Evolutionary conservation across 225 moss, liverwort and hornwort species (phyloP), one percentile per base, ranked within the genome.

Genomic region (Polytrichum formosum): DNA sequence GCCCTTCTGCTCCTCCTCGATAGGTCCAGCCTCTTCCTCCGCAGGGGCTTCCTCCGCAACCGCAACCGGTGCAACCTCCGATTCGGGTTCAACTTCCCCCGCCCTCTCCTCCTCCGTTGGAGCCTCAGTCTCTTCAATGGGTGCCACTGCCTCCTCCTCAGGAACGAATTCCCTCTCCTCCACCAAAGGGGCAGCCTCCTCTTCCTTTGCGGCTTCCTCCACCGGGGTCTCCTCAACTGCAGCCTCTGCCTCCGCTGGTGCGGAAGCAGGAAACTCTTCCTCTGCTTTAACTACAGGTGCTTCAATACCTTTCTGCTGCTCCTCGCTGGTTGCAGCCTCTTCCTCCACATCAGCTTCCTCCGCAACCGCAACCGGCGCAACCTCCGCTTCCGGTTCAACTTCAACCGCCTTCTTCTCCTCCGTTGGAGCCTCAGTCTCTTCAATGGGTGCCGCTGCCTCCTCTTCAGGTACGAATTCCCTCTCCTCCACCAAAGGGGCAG

Each of bases 221-320:
- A 26, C 26, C 26, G 26, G 26, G 26, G 1, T 26, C 6, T 29
- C 29, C 26, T 26, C 61, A 31, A 7, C 31, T 31, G 31, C 7
- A 31, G 19, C 56, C 56, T 56, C 6, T 0, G 5, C 56, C 18
- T 56, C 19, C n/a, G 0, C 18, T 0, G 1, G 0, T 5, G n/a
- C 56, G 0, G 0, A 5, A 20, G 18, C 18, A 5, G 5, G 18
- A 17, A n/a, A 1, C 55, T 17, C 55, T 19, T 56, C 5, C 18
- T 56, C 2, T 0, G 5, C 56, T 18, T 18, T 0, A 1, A 2
- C 1, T n/a, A 6, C 3, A 0, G 2, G 1, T 19, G 56, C 56
- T n/a, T 56, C 2, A 20, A 20, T 0, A 5, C 0, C 19, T 18
- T 18, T 18, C 19, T 56, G 18, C 5, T 56, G 18, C 5, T 56